These are phyloP conservation scores for Tulasnella sp. DNA, from an alignment of 768 basidiomycete species.

Conservation along the genomic window DNA sequence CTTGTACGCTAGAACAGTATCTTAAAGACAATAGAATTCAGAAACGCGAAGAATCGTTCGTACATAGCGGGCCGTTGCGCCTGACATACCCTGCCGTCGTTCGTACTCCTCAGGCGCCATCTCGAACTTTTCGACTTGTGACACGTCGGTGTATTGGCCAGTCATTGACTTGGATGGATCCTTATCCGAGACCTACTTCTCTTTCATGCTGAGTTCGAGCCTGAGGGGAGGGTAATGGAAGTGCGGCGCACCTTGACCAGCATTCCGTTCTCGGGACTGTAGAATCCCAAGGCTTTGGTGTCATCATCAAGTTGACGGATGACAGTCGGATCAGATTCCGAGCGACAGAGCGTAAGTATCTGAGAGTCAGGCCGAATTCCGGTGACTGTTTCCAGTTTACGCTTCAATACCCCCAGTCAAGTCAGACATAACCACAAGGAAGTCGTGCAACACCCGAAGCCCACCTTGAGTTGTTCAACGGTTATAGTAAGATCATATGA, in stretches of 20 bases:
- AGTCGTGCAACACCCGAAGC: conserved; percentile 15
- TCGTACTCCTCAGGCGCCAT: conserved; percentile 81
- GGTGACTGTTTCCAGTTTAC: conserved; percentile 87
- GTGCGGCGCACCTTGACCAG: conserved; percentile 69
- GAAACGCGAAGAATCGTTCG: not conserved
- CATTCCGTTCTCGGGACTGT: conserved; percentile 74
- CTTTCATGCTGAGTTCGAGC: not conserved
- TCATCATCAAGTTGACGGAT: conserved; percentile 68
- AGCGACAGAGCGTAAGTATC: conserved; percentile 61
- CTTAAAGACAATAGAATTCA: conserved; percentile 47
- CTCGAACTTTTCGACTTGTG: conserved; percentile 92
- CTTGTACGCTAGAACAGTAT: conserved; percentile 88
- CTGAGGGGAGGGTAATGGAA: not conserved
- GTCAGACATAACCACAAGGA: not conserved
- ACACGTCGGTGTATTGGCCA: conserved; percentile 83
- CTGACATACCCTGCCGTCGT: conserved; percentile 64
- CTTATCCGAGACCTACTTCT: conserved; percentile 65
- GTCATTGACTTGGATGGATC: conserved; percentile 75
- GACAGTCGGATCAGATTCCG: conserved; percentile 55
- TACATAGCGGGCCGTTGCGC: not conserved
- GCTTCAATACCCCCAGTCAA: conserved; percentile 47
- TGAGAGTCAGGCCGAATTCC: conserved; percentile 82
- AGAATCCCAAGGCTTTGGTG: conserved; percentile 67
- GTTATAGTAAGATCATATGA: conserved; percentile 76
- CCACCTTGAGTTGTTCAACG: conserved; percentile 81